These are phyloP conservation scores for Lepiota subincarnata DNA, from an alignment of 768 basidiomycete genomes.

Conservation along the genomic window DNA sequence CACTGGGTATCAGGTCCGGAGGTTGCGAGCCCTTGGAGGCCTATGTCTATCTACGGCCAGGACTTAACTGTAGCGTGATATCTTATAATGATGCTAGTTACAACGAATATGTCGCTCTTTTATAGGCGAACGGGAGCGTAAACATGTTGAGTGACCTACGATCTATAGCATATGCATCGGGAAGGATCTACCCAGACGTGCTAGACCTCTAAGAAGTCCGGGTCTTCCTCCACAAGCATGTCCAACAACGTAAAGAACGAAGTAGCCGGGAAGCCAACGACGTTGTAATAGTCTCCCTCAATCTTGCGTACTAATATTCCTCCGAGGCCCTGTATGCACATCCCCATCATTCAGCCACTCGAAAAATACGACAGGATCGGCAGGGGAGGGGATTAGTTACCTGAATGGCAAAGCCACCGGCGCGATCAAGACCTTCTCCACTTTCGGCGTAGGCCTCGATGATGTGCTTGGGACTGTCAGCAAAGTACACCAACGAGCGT, in stretches of 20 bases:
- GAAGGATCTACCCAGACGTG: not conserved
- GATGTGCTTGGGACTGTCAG: conserved; percentile 53
- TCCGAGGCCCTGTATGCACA: conserved; percentile 60
- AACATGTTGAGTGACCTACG: not conserved
- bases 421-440: conserved; percentile 82
- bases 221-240: conserved; percentile 16
- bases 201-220: conserved; percentile 17
- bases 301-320: conserved; percentile 70
- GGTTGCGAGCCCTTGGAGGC: no score
- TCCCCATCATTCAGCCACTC: not conserved
- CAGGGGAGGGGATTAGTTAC: conserved; percentile 29
- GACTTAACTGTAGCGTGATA: no score
- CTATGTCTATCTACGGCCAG: no score
- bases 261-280: conserved; percentile 17
- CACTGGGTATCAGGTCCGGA: no score
- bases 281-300: conserved; percentile 17
- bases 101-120: no score
- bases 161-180: not conserved
- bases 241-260: conserved; percentile 17
- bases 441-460: conserved; percentile 79
- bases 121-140: no score
- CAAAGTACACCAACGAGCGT: conserved; percentile 74
- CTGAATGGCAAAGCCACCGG: conserved; percentile 94
- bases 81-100: no score
- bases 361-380: not conserved